Evolutionary conservation across 352 stramenopile genomes (phyloP).

Genomic region (Globisporangium cylindrosporum): DNA sequence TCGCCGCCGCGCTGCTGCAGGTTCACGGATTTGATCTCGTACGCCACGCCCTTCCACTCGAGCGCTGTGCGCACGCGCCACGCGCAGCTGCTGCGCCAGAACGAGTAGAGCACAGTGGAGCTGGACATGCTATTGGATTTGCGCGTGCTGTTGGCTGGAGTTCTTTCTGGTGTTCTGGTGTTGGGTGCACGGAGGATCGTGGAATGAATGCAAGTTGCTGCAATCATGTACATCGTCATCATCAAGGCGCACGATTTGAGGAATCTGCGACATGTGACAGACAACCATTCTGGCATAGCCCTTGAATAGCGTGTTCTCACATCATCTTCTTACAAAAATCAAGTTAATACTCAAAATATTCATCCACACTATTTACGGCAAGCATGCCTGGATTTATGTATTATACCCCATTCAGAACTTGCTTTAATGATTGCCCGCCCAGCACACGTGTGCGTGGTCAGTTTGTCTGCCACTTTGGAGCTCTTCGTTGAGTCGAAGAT

Average conservation of each 20-base stretch:
- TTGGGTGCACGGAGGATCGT: background rate
- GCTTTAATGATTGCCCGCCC: background rate
- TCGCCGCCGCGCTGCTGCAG: slow-evolving; percentile 57
- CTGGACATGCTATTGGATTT: slow-evolving; percentile 5
- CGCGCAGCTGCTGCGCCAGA: slow-evolving; percentile 87
- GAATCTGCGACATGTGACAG: background rate
- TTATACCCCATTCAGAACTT: background rate
- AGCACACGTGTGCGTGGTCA: background rate
- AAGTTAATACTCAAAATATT: background rate
- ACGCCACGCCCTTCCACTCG: slow-evolving; percentile 82
- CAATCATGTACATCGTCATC: background rate
- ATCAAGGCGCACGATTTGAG: background rate
- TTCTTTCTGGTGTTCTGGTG: background rate
- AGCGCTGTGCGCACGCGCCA: slow-evolving; percentile 90
- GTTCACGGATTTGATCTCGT: slow-evolving; percentile 76
- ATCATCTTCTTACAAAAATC: background rate
- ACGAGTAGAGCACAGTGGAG: slow-evolving; percentile 71
- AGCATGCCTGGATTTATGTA: background rate
- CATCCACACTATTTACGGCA: background rate
- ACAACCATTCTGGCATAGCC: background rate
- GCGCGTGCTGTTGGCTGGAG: background rate
- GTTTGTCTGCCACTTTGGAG: background rate
- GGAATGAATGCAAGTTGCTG: background rate
- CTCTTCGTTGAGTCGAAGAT: background rate
- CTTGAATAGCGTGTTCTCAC: background rate